Percentiles rank a stretch among this genome's conserved stretches.
Evolutionary conservation across 176 grass and related monocot species (phyloP).

Genomic region (Thinopyrum elongatum): DNA sequence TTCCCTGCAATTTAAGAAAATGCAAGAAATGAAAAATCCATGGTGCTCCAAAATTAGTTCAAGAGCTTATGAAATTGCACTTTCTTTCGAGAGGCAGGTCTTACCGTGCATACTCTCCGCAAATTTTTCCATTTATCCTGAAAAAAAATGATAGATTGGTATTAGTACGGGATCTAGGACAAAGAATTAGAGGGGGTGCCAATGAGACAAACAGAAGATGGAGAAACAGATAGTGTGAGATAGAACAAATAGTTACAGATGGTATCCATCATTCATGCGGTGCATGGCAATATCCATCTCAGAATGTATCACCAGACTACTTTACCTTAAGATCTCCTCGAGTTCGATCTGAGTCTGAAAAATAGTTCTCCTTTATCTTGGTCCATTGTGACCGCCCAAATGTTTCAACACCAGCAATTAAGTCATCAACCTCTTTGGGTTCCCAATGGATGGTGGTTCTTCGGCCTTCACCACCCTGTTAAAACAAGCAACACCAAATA

Average conservation of each 20-base stretch:
- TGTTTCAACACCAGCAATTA: no score
- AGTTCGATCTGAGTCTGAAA: not conserved
- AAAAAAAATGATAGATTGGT: not conserved
- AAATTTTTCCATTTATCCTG: not conserved
- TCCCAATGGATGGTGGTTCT: no score
- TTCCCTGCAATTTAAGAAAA: not conserved
- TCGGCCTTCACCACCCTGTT: not conserved
- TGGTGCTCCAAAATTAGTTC: not conserved
- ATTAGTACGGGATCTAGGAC: not conserved
- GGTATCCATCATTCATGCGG: no score
- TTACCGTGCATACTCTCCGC: not conserved
- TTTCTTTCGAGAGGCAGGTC: not conserved
- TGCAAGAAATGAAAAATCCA: not conserved
- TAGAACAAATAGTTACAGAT: not conserved
- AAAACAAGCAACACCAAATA: not conserved
- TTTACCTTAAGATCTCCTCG: not conserved
- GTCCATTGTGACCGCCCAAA: no score
- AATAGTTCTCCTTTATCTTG: no score
- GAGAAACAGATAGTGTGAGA: not conserved
- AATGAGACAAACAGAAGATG: not conserved
- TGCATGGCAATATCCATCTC: no score
- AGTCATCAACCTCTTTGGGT: no score
- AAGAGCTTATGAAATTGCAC: not conserved
- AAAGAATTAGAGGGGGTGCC: not conserved
- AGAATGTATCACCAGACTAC: not conserved